Conservation (phyloP, 441 rosid genomes). For the Pelargonium fulgidum region DNA sequence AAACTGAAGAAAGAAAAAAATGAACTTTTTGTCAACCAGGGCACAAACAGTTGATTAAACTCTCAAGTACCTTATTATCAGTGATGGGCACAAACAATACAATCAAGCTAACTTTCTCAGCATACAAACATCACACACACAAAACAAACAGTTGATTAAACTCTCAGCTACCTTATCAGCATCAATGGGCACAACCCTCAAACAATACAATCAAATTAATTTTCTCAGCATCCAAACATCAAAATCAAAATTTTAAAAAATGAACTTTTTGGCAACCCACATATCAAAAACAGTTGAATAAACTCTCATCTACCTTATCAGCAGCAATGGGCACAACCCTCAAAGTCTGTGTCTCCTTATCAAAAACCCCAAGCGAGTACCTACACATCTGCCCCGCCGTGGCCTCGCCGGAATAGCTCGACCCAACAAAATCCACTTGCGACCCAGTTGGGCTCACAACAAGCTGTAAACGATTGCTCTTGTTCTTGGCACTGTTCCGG, state of each 20-base stretch:
- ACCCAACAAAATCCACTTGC: conserved; percentile 63
- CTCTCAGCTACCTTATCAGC: conserved; percentile 13
- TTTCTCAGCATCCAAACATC: background rate
- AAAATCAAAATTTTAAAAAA: background rate
- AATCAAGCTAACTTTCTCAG: background rate
- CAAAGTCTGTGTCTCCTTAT: conserved; percentile 52
- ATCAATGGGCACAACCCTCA: conserved; percentile 33
- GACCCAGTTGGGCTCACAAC: conserved; percentile 59
- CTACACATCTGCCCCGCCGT: conserved; percentile 50
- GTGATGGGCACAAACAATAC: conserved; percentile 26
- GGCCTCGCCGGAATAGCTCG: conserved; percentile 59
- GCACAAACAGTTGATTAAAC: background rate
- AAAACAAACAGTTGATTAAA: background rate
- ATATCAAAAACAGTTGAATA: background rate
- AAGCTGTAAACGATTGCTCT: conserved; percentile 45
- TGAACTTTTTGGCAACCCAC: background rate
- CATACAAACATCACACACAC: background rate
- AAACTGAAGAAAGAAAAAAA: no score
- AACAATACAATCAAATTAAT: background rate
- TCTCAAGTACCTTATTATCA: conserved; percentile 15
- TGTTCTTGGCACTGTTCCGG: conserved; percentile 26
- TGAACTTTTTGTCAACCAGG: no score
- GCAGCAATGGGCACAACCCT: conserved; percentile 68
- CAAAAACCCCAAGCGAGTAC: conserved; percentile 63
- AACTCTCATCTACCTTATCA: background rate